phyloP scores from a whole-genome alignment of 2,329 filamentous ascomycete genomes.

The Clonostachys byssicola region DNA sequence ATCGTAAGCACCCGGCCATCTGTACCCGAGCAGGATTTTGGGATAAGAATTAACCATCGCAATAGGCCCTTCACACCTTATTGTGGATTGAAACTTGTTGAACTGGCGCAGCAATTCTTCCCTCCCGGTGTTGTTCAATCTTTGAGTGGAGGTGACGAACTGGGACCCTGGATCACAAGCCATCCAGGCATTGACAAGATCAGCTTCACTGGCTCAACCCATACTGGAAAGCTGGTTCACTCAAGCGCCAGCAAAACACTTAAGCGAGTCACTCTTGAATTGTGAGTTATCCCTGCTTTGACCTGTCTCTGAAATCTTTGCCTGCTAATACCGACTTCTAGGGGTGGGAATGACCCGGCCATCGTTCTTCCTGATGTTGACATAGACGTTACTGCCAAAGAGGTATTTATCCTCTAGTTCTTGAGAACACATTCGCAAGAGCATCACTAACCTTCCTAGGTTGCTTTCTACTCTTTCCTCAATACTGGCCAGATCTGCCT shows the following conservation, averaged over 20 bases:
- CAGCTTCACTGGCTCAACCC: slow-evolving; percentile 57
- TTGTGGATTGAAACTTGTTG: slow-evolving; percentile 53
- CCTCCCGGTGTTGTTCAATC: slow-evolving; percentile 57
- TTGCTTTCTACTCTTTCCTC: slow-evolving; percentile 48
- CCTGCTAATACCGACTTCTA: no score
- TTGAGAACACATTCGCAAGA: no score
- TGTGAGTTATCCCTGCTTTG: background rate
- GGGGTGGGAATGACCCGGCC: slow-evolving; percentile 49
- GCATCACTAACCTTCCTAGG: slow-evolving; percentile 9
- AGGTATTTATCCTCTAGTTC: slow-evolving; percentile 19
- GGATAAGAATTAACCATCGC: no score
- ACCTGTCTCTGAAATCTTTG: no score
- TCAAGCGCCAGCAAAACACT: slow-evolving; percentile 3
- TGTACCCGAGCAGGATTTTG: no score
- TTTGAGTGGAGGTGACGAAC: slow-evolving; percentile 54
- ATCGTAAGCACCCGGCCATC: slow-evolving; percentile 17
- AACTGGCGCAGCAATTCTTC: slow-evolving; percentile 47
- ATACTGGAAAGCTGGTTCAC: slow-evolving; percentile 52
- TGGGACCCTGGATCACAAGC: slow-evolving; percentile 50
- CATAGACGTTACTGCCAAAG: slow-evolving; percentile 18
- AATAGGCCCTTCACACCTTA: slow-evolving; percentile 49
- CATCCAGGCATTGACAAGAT: slow-evolving; percentile 58
- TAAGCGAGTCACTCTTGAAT: slow-evolving; percentile 4
- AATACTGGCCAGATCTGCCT: slow-evolving; percentile 42
- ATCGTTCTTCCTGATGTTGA: slow-evolving; percentile 45